Evolutionary conservation across 352 stramenopile species (phyloP).

Genomic region (Pythium oligandrum): DNA sequence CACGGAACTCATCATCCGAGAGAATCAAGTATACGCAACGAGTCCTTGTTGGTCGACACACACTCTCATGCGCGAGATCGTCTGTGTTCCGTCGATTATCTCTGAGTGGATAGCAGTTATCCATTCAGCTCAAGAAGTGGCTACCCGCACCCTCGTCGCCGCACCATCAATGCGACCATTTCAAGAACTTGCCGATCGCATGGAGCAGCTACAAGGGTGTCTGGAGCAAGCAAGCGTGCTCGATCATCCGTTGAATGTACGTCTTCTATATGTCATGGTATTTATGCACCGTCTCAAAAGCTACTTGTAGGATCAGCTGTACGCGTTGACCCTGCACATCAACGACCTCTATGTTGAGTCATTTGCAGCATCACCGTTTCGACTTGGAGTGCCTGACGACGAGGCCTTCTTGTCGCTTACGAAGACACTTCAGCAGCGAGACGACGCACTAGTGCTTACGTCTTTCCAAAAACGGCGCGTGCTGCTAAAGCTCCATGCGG

Average conservation of each 20-base stretch:
- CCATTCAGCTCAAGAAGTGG: not conserved
- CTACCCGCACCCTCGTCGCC: slow-evolving; percentile 1
- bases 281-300: slow-evolving; percentile 5
- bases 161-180: slow-evolving; percentile 5
- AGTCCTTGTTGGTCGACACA: slow-evolving; percentile 11
- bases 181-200: slow-evolving; percentile 1
- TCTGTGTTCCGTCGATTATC: not conserved
- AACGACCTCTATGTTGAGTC: slow-evolving; percentile 46
- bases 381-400: slow-evolving; percentile 11
- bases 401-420: slow-evolving; percentile 21
- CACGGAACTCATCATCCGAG: not conserved
- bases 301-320: slow-evolving; percentile 26
- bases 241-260: slow-evolving; percentile 10
- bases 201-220: slow-evolving; percentile 1
- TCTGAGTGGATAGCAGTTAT: slow-evolving; percentile 5
- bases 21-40: not conserved
- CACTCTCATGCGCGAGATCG: slow-evolving; percentile 8
- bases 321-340: slow-evolving; percentile 27
- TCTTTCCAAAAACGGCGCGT: slow-evolving; percentile 26
- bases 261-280: not conserved
- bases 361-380: slow-evolving; percentile 40
- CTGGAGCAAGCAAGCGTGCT: not conserved
- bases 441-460: slow-evolving; percentile 31
- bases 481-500: slow-evolving; percentile 25
- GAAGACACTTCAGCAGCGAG: slow-evolving; percentile 22